Conservation (phyloP, 495 filamentous ascomycete species). For the Chaetomium tenue region DNA sequence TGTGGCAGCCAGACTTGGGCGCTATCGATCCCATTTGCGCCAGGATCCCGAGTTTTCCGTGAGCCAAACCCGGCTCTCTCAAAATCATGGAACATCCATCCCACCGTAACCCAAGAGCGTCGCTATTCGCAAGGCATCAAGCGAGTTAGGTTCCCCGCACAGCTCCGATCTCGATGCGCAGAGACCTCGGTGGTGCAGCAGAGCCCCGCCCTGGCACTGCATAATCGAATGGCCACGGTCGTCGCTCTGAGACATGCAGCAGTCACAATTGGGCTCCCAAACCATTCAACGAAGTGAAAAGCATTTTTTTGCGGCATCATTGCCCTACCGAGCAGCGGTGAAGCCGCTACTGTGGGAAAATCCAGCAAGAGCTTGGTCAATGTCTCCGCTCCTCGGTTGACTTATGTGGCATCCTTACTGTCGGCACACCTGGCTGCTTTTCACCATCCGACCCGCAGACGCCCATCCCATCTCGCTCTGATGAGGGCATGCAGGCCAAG, state of each 20-base stretch:
- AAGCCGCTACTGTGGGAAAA: background rate
- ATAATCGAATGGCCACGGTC: background rate
- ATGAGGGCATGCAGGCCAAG: background rate
- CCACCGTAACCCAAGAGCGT: background rate
- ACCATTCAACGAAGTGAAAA: slow-evolving; percentile 3
- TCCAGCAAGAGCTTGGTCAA: background rate
- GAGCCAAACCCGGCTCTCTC: background rate
- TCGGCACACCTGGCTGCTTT: background rate
- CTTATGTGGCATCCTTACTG: background rate
- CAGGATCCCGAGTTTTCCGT: background rate
- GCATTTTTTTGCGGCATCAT: background rate
- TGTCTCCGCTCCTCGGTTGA: too few relatives aligned
- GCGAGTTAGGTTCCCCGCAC: background rate
- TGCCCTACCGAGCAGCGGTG: slow-evolving; percentile 10
- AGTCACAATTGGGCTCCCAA: slow-evolving; percentile 1
- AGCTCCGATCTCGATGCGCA: slow-evolving; percentile 12
- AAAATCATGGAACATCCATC: background rate
- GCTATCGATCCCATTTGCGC: background rate
- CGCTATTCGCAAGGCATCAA: background rate
- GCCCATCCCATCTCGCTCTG: background rate
- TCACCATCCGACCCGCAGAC: background rate
- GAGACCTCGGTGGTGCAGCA: slow-evolving; percentile 2
- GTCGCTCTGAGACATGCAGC: slow-evolving; percentile 24
- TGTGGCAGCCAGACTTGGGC: too few relatives aligned
- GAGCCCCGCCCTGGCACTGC: background rate